Evolutionary conservation across 306 rosid genomes (phyloP), one percentile per base, ranked within the genome.

Genomic region (Cyclanthera cordifolia): DNA sequence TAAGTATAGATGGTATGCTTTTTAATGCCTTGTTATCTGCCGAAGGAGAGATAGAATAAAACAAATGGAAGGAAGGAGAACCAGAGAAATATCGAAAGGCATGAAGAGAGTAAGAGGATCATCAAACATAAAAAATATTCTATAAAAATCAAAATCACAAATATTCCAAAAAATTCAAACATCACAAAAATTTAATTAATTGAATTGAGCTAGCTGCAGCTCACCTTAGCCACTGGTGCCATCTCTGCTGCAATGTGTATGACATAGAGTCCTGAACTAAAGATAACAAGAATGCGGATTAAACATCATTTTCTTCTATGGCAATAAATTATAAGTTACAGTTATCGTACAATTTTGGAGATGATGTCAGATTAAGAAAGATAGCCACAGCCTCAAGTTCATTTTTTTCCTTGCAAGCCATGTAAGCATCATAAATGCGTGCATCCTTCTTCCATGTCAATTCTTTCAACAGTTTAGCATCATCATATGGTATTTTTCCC

Each of bases 141-240:
- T n/a, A n/a, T n/a, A n/a, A n/a, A n/a, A n/a, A n/a, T n/a, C n/a
- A n/a, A n/a, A n/a, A n/a, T n/a, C n/a, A n/a, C n/a, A n/a, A n/a
- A n/a, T n/a, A n/a, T n/a, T n/a, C n/a, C n/a, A n/a, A n/a, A n/a
- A n/a, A n/a, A n/a, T n/a, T n/a, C 21, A 57, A 57, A 14, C 17
- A 57, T 30, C 1, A 28, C 39, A 57, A 32, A 58, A n/a, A 30
- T 16, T 8, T 8, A 50, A 57, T 57, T 59, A 8, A 12, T 16
- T 11, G 58, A 68, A 32, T 32, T 20, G 67, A 46, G 71, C 61
- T 54, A 75, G 63, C 77, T 65, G 34, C 55, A 76, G 55, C 77
- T 83, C 69, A 81, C 99, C 96, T 90, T 93, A 77, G 99, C 99
- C 43, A 93, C 95, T 30, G 99, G 99, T 74, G 99, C 99, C 95